Evolutionary conservation across 1,284 basidiomycete species (phyloP).

Genomic region (Trametes sp.): DNA sequence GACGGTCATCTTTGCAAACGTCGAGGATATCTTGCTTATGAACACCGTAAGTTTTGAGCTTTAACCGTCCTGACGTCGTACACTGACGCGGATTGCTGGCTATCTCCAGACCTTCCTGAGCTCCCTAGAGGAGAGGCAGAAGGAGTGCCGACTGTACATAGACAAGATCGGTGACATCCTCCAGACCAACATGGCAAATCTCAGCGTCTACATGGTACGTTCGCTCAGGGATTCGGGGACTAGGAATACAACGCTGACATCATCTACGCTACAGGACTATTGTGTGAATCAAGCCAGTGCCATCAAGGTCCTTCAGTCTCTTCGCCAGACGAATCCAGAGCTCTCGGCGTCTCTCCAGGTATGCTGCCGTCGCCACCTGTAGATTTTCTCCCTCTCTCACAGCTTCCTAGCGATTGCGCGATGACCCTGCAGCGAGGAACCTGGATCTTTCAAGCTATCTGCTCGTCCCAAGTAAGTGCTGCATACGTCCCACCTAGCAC

Average conservation of each 20-base stretch:
- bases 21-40: constrained; percentile 89
- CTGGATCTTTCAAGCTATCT: constrained; percentile 92
- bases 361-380: background rate
- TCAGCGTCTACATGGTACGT: constrained; percentile 81
- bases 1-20: constrained; percentile 89
- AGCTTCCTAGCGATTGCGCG: too few species aligned
- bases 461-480: constrained; percentile 82
- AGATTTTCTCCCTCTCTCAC: too few species aligned
- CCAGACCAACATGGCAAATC: constrained; percentile 73
- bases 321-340: constrained; percentile 73
- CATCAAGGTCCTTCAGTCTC: constrained; percentile 78
- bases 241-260: background rate
- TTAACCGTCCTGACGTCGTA: too few species aligned
- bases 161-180: constrained; percentile 90
- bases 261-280: constrained; percentile 68
- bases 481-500: background rate
- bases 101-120: constrained; percentile 78
- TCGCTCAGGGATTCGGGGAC: too few species aligned
- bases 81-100: too few species aligned
- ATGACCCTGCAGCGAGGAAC: constrained; percentile 80
- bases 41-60: constrained; percentile 69
- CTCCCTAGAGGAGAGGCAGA: constrained; percentile 90
- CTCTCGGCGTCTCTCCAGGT: constrained; percentile 74
- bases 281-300: constrained; percentile 91
- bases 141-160: constrained; percentile 88